Base-by-base conservation (phyloP, 2,329 filamentous ascomycete species). In the Exutisphaerella laricina region DNA sequence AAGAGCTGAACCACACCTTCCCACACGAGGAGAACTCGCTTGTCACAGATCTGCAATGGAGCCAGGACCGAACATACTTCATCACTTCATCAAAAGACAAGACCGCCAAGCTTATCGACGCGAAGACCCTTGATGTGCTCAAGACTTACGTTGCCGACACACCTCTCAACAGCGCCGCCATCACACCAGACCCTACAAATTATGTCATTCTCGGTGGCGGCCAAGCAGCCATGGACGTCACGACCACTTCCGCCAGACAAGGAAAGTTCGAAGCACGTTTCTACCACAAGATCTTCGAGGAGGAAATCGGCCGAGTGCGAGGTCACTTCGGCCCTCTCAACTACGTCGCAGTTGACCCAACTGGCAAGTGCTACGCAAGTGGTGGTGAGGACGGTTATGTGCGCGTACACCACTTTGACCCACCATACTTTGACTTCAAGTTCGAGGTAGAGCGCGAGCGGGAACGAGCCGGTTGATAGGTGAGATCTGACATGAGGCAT, bases 241-340 rank as follows among this genome's bases (percentile, higher is more conserved):
- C 92, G 46, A 94, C 87, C 41, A 97, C 92, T 39, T 84, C 84
- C 23, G 83, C 88, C 37, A 81, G 92, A 56, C 92, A 98, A 76
- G 92, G 92, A 72, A 97, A 97, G 73, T 98, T 98, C 75, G 92
- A 98, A 71, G 92, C 92, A 32, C 83, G 92, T 55, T 98, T 98
- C 78, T 98, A 96, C 78, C 92, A 98, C 82, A 97, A 94, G 79
- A 84, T 98, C 67, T 97, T 98, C 67, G 88, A 95, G 71, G 90
- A 98, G 70, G 92, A 98, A 75, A 90, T 97, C 62, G 92, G 92
- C 58, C 84, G 92, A 75, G 92, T 98, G 54, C 80, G 88, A 65
- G 92, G 92, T 52, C 92, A 98, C 70, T 98, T 98, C 70, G 92
- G 92, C 65, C 92, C 85, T 55, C 76, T 96, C 50, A 96, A 98